Base-by-base conservation (phyloP, 805 yeast species). In the Wickerhamomyces strasburgensis region DNA sequence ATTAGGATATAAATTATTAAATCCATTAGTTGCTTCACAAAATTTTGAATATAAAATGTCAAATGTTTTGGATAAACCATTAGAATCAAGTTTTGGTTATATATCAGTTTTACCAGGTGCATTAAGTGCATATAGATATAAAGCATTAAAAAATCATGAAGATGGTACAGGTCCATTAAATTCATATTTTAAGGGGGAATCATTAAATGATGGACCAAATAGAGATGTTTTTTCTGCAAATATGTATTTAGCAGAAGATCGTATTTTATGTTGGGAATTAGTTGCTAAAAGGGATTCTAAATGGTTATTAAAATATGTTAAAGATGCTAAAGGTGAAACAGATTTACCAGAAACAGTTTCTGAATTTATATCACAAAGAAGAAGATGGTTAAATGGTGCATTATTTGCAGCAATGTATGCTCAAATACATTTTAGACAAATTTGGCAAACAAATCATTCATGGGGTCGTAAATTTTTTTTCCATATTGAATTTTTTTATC, bases 381-480 rank as follows among this genome's bases (percentile, higher is more conserved):
- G 98, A 67, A 80, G 98, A 69, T 90, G 98, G 98, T 73, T 90
- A 43, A 90, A 90, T 61, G 99, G 99, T 58, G 95, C 98, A 2
- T 75, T 93, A 56, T 93, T 93, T 65, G 98, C 99, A 1, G 98
- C 98, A 4, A 68, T 89, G 37, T 93, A 84, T 58, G 80, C 97
- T 2, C 85, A 85, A 46, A 55, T 84, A 38, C 95, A 89, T 57
- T 86, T 89, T 72, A 72, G 78, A 38, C 84, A 84, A 50, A 84
- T 93, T 39, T 90, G 96, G 95, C 67, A 73, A 43, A 85, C 96
- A 0, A 84, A 80, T 50, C 99, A 93, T 61, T 83, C 95, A 2
- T 53, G 72, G 8, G 47, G 75, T n/a, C 73, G 98, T 52, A 89
- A 90, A 61, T 51, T 86, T 47, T 78, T 83, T 56, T 69, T 93